A percentile compares a stretch with the other conserved stretches of the same genome.
These are phyloP conservation scores for Phialophora expanda DNA, from an alignment of 2,329 filamentous ascomycete species.

Conservation along the genomic window DNA sequence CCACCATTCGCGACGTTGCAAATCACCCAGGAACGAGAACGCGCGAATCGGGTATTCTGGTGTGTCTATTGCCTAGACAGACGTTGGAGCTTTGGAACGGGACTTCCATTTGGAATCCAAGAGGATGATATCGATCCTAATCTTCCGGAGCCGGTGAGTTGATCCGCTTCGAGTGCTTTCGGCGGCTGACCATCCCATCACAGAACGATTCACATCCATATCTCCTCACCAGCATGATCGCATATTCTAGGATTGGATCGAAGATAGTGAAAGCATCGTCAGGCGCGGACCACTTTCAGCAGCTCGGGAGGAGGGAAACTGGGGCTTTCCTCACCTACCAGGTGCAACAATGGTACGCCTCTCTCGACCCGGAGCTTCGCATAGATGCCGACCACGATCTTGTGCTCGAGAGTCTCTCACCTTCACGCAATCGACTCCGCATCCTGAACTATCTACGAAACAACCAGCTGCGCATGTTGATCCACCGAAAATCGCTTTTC, in stretches of 20 bases:
- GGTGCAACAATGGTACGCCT: conserved; percentile 55
- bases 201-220: conserved; percentile 46
- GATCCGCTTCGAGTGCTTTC: conserved; percentile 31
- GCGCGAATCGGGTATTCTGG: conserved; percentile 52
- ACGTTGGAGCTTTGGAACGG: conserved; percentile 60
- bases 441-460: conserved; percentile 54
- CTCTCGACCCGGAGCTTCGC: conserved; percentile 52
- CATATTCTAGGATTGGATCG: conserved; percentile 54
- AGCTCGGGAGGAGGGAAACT: conserved; percentile 46
- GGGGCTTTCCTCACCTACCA: conserved; percentile 50
- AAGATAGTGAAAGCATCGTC: conserved; percentile 56
- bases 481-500: conserved; percentile 53
- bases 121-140: conserved; percentile 58
- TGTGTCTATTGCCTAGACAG: conserved; percentile 59
- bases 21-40: conserved; percentile 18
- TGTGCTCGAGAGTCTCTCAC: conserved; percentile 13
- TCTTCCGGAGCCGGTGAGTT: conserved; percentile 51
- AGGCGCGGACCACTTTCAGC: conserved; percentile 45
- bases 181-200: conserved; percentile 1
- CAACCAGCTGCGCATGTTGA: conserved; percentile 54
- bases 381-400: conserved; percentile 42
- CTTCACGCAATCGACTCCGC: conserved; percentile 44
- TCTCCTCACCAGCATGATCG: conserved; percentile 54
- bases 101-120: conserved; percentile 56
- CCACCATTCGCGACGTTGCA: conserved; percentile 22